Conservation (phyloP, 2,329 filamentous ascomycete species). For the Epichloe sibirici region DNA sequence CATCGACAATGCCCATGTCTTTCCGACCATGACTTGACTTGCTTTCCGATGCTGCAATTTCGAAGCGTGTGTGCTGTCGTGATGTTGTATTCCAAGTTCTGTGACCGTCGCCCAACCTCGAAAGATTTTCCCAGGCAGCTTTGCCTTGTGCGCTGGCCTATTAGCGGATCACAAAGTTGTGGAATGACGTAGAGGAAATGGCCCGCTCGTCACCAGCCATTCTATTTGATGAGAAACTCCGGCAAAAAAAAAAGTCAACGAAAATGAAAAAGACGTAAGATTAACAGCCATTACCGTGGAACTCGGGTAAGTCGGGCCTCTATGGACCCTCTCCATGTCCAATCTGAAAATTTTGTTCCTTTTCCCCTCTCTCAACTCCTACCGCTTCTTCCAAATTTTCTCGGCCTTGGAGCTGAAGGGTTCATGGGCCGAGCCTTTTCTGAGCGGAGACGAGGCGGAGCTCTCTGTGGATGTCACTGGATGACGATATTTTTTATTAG, state of each 20-base stretch:
- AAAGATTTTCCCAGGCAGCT: not conserved
- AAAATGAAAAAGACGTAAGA: not conserved
- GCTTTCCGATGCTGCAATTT: not conserved
- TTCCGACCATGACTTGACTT: not conserved
- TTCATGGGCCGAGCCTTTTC: not conserved
- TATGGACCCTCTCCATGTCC: not conserved
- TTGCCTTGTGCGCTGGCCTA: not conserved
- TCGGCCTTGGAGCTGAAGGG: not conserved
- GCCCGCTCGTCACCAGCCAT: slow-evolving; percentile 3
- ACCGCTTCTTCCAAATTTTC: not conserved
- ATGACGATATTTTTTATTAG: slow-evolving; percentile 3
- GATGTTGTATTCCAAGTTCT: not conserved
- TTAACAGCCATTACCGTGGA: not conserved
- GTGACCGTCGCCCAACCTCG: not conserved
- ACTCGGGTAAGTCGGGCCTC: not conserved
- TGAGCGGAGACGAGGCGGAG: slow-evolving; percentile 5
- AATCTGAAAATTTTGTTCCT: not conserved
- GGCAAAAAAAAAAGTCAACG: not conserved
- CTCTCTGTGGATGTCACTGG: not conserved
- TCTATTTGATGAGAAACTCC: not conserved
- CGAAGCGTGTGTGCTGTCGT: not conserved
- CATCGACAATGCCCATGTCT: not conserved
- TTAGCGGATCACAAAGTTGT: not conserved
- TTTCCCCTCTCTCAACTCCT: not conserved
- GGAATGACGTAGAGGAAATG: not conserved